A percentile compares a stretch with the other conserved stretches of the same genome.
These are phyloP conservation scores for Sphagnum fallax DNA, from an alignment of 228 moss, liverwort and hornwort genomes.

Conservation along the genomic window DNA sequence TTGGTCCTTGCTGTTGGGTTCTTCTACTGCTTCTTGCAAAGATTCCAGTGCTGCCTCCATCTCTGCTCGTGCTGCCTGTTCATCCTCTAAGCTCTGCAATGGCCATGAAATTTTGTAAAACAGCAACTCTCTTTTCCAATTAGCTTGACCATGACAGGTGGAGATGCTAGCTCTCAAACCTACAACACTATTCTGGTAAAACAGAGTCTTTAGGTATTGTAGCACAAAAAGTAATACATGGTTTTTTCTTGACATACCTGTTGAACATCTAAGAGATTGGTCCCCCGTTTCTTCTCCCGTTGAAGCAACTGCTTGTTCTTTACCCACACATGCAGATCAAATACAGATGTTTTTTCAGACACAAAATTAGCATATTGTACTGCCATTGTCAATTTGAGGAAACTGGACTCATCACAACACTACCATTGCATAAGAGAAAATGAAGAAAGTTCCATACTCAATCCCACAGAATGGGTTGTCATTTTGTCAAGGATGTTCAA, in stretches of 20 bases:
- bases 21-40: constrained; percentile 42
- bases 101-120: not conserved
- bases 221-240: not conserved
- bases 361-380: not conserved
- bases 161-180: too few species aligned
- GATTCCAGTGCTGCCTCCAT: constrained; percentile 46
- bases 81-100: constrained; percentile 50
- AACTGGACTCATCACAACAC: not conserved
- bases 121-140: too few species aligned
- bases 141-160: too few species aligned
- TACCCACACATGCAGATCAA: constrained; percentile 2
- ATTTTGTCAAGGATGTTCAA: not conserved
- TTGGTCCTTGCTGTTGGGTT: constrained; percentile 29
- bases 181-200: too few species aligned
- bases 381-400: not conserved
- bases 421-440: not conserved
- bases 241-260: constrained; percentile 16
- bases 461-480: not conserved
- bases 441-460: not conserved
- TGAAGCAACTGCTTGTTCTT: constrained; percentile 43
- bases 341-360: not conserved
- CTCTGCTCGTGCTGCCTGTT: constrained; percentile 52
- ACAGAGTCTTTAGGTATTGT: not conserved
- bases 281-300: constrained; percentile 26
- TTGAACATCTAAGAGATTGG: constrained; percentile 30